Base-by-base conservation (phyloP, 495 filamentous ascomycete genomes). In the Durotheca rogersii region DNA sequence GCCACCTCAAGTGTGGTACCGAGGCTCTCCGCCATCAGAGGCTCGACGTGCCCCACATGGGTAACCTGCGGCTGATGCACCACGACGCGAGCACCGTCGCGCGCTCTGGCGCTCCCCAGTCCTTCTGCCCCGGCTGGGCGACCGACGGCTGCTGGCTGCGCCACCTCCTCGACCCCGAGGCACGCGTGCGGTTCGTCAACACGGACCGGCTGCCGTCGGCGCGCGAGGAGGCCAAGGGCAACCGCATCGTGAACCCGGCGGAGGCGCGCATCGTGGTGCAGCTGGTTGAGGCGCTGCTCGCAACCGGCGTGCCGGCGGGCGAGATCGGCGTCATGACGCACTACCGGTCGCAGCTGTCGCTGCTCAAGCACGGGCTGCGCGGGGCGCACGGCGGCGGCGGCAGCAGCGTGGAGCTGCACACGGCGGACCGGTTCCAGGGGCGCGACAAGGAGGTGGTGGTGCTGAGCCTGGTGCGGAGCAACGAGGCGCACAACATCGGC, bases 261-360 rank as follows among this genome's bases (percentile, higher is more conserved):
- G 93, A 98, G 69, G 87, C 85, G 0, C 77, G 74, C 4, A 75
- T 97, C 25, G 82, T 84, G 32, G 75, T 77, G 0, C 86, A 94
- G 62, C 80, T 96, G 19, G 89, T 96, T 23, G 81, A 88, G 55
- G 72, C 82, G 0, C 80, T 98, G 1, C 76, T 96, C 37, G 74
- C 79, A 0, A 77, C 79, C 6, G 93, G 93, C 20, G 78, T 96
- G 11, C 74, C 86, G 0, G 79, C 86, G 0, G 72, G 71, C 4
- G 84, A 90, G 33, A 92, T 98, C 38, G 93, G 93, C n/a, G 84
- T 97, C 56, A 95, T 98, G 65, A 95, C 93, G n/a, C 88, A 96
- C 66, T 98, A 98, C 72, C 88, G 92, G 53, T 91, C 88, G 21
- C 93, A 98, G 65, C 85, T 98, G 0, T 67, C 75, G 0, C 61